Conservation (phyloP, 2,329 filamentous ascomycete species). For the Pseudogymnoascus sp. region DNA sequence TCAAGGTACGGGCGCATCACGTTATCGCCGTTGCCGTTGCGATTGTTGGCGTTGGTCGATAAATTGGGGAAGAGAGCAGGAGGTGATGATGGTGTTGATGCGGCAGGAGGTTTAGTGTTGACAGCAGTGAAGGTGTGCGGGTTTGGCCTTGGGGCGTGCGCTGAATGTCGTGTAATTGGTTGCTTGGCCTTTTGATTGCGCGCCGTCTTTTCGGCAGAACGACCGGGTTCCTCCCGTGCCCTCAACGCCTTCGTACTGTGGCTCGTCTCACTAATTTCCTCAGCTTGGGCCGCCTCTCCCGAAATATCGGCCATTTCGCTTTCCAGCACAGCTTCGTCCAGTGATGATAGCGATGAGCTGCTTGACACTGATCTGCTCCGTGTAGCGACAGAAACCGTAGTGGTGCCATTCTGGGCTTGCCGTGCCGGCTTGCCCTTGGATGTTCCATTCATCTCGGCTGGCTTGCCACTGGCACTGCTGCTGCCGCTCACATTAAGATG, state of each 20-base stretch:
- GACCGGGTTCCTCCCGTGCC: background rate
- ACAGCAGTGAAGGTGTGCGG: constrained; percentile 21
- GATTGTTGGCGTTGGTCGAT: background rate
- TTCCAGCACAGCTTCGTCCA: constrained; percentile 23
- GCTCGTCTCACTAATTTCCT: background rate
- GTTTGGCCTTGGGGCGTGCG: constrained; percentile 9
- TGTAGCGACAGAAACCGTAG: background rate
- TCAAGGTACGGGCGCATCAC: background rate
- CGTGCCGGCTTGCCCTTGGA: constrained; percentile 2
- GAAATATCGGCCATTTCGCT: constrained; percentile 1
- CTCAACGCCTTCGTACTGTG: background rate
- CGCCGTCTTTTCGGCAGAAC: constrained; percentile 2
- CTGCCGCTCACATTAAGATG: background rate
- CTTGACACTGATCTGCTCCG: constrained; percentile 26
- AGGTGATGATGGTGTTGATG: constrained; percentile 12
- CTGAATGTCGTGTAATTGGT: background rate
- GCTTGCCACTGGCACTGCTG: background rate
- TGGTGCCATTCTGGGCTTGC: background rate
- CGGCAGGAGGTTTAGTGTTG: constrained; percentile 1
- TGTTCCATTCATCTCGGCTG: constrained; percentile 16
- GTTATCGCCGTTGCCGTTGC: background rate
- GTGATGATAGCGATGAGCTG: constrained; percentile 31
- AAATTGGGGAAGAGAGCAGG: background rate
- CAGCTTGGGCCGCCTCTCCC: background rate
- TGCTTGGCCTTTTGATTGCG: constrained; percentile 1